These are phyloP conservation scores for Podospora pseudopauciseta DNA, from an alignment of 495 filamentous ascomycete species.

Conservation along the genomic window DNA sequence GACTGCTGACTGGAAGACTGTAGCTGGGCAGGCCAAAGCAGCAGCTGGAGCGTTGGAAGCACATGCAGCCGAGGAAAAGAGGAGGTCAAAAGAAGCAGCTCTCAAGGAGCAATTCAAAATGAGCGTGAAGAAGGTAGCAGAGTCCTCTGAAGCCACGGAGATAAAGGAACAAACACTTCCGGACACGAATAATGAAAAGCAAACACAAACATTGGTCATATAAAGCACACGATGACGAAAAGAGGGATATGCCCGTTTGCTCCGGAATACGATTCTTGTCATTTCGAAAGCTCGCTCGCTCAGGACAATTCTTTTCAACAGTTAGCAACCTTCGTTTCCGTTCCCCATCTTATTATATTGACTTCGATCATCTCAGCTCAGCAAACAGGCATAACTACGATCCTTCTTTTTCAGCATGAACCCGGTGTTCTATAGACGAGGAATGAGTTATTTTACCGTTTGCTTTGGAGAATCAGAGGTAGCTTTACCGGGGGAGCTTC, in stretches of 20 bases:
- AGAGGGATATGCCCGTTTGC: neutral
- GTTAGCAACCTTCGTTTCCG: neutral
- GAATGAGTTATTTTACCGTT: neutral
- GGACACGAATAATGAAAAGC: slow-evolving; percentile 18
- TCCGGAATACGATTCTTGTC: neutral
- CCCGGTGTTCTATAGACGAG: neutral
- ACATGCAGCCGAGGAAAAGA: neutral
- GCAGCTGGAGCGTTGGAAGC: slow-evolving; percentile 17
- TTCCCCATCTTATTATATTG: neutral
- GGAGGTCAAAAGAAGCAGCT: neutral
- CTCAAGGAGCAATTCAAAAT: neutral
- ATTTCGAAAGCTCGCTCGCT: neutral
- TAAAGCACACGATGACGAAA: neutral
- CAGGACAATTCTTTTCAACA: neutral
- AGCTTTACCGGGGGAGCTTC: neutral
- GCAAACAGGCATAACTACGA: neutral
- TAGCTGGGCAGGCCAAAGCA: slow-evolving; percentile 32
- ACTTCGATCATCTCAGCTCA: neutral
- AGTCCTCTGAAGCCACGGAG: slow-evolving; percentile 9
- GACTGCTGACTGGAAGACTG: slow-evolving; percentile 21
- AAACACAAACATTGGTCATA: slow-evolving; percentile 1
- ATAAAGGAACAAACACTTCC: slow-evolving; percentile 12
- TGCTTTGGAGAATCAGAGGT: neutral
- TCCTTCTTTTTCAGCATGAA: neutral
- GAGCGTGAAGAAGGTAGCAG: neutral